These are phyloP conservation scores for Phialemonium atrogriseum DNA, from an alignment of 2,329 filamentous ascomycete genomes.

Conservation along the genomic window DNA sequence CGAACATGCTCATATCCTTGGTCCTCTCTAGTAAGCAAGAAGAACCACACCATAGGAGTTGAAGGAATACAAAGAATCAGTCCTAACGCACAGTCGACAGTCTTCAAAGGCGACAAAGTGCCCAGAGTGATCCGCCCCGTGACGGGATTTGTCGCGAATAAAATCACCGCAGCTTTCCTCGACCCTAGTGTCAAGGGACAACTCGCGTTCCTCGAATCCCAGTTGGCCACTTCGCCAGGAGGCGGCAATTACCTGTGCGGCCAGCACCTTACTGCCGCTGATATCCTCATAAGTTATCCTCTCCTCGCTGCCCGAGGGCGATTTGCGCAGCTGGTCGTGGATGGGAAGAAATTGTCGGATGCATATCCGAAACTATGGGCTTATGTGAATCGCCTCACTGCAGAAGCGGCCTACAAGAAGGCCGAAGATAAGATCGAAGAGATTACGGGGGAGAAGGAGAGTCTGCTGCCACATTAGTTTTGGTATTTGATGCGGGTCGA, in stretches of 20 bases:
- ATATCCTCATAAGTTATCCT: conserved; percentile 43
- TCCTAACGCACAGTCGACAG: no score
- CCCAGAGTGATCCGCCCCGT: conserved; percentile 45
- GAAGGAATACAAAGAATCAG: no score
- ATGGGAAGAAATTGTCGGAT: conserved; percentile 8
- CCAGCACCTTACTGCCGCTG: conserved; percentile 35
- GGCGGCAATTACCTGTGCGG: conserved; percentile 36
- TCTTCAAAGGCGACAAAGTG: conserved; percentile 32
- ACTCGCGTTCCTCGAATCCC: conserved; percentile 35
- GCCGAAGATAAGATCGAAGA: conserved; percentile 36
- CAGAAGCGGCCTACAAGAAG: conserved; percentile 34
- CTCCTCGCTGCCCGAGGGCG: conserved; percentile 31
- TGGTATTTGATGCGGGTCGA: no score
- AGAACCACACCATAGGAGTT: neutral
- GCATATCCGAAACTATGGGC: conserved; percentile 29
- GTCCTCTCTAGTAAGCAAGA: conserved; percentile 40
- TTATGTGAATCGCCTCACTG: conserved; percentile 34
- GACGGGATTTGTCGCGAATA: conserved; percentile 32
- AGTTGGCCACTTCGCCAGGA: conserved; percentile 30
- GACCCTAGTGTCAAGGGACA: conserved; percentile 35
- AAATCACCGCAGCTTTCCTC: conserved; percentile 29
- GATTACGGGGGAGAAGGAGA: no score
- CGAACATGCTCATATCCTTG: conserved; percentile 53
- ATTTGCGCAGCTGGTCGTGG: conserved; percentile 28
- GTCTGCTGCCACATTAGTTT: no score